Conservation (phyloP, 371 early-diverging fungal species). For the Umbelopsis sp. region DNA sequence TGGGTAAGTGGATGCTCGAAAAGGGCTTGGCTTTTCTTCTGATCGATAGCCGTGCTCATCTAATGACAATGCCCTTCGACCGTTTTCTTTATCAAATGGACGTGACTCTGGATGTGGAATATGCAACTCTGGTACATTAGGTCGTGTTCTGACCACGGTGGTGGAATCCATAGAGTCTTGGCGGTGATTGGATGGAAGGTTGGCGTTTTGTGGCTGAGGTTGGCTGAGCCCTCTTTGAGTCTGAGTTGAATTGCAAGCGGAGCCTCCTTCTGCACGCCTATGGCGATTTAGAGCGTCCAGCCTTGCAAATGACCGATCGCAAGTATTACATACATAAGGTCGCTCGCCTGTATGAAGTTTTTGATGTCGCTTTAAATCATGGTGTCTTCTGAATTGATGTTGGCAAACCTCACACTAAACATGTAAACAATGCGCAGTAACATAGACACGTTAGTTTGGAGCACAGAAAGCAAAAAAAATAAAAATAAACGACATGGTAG, state of each 20-base stretch:
- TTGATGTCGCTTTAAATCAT: slow-evolving; percentile 79
- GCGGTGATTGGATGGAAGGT: slow-evolving; percentile 32
- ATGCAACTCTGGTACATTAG: slow-evolving; percentile 18
- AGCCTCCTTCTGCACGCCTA: slow-evolving; percentile 63
- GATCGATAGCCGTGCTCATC: slow-evolving; percentile 11
- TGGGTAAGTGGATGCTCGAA: slow-evolving; percentile 26
- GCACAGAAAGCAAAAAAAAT: neutral
- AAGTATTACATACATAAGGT: slow-evolving; percentile 55
- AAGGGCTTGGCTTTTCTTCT: slow-evolving; percentile 20
- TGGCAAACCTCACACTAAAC: slow-evolving; percentile 49
- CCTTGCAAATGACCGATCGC: slow-evolving; percentile 71
- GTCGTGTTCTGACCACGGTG: slow-evolving; percentile 12
- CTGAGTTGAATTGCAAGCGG: slow-evolving; percentile 35
- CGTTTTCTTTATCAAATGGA: slow-evolving; percentile 16
- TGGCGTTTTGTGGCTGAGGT: slow-evolving; percentile 24
- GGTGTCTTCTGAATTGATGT: slow-evolving; percentile 69
- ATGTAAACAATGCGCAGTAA: slow-evolving; percentile 7
- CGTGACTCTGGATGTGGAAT: slow-evolving; percentile 18
- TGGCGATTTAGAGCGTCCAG: slow-evolving; percentile 81
- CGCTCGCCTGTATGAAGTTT: slow-evolving; percentile 78
- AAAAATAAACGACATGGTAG: slow-evolving; percentile 21
- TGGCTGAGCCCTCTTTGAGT: slow-evolving; percentile 9
- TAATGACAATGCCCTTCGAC: slow-evolving; percentile 1
- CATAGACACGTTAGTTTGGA: too few relatives aligned
- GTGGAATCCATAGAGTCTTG: neutral